A percentile compares a stretch with the other conserved stretches of the same genome.
Conservation (phyloP, 306 rosid genomes). For the Prunus salicina region DNA sequence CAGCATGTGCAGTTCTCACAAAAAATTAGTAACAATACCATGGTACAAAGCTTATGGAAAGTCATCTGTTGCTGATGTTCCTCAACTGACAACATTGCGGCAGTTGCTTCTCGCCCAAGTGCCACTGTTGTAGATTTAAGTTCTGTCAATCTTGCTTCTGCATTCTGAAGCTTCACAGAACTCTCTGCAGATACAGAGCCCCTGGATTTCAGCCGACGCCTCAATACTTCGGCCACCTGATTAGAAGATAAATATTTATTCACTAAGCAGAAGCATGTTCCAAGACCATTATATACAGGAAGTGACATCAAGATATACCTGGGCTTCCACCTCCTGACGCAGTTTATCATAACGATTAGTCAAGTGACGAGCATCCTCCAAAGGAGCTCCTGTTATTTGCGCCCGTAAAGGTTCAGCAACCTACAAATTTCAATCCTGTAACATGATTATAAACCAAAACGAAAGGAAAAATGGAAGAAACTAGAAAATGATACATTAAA, state of each 20-base stretch:
- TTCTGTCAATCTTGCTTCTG: slow-evolving; percentile 74
- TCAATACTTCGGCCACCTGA: slow-evolving; percentile 90
- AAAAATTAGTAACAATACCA: slow-evolving; percentile 46
- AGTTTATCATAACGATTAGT: slow-evolving; percentile 77
- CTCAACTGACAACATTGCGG: slow-evolving; percentile 91
- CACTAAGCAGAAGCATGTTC: slow-evolving; percentile 31
- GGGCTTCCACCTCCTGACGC: slow-evolving; percentile 80
- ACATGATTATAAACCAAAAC: slow-evolving; percentile 45
- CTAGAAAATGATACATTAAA: slow-evolving; percentile 22
- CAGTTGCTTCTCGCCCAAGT: slow-evolving; percentile 84
- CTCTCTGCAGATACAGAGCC: slow-evolving; percentile 72
- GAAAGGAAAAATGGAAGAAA: slow-evolving; percentile 22
- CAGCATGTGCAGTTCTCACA: neutral
- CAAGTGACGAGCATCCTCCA: slow-evolving; percentile 97
- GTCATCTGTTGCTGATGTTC: slow-evolving; percentile 81
- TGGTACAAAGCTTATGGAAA: slow-evolving; percentile 60
- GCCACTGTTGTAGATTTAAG: slow-evolving; percentile 79
- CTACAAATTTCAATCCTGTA: slow-evolving; percentile 60
- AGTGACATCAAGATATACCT: slow-evolving; percentile 50
- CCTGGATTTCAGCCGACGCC: slow-evolving; percentile 77
- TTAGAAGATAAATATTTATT: slow-evolving; percentile 28
- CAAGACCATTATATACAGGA: slow-evolving; percentile 30
- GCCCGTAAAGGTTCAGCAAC: slow-evolving; percentile 79
- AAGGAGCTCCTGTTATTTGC: slow-evolving; percentile 87
- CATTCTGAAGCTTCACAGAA: slow-evolving; percentile 71